phyloP scores from a whole-genome alignment of 768 basidiomycete species.

The Punctularia strigosozonata region DNA sequence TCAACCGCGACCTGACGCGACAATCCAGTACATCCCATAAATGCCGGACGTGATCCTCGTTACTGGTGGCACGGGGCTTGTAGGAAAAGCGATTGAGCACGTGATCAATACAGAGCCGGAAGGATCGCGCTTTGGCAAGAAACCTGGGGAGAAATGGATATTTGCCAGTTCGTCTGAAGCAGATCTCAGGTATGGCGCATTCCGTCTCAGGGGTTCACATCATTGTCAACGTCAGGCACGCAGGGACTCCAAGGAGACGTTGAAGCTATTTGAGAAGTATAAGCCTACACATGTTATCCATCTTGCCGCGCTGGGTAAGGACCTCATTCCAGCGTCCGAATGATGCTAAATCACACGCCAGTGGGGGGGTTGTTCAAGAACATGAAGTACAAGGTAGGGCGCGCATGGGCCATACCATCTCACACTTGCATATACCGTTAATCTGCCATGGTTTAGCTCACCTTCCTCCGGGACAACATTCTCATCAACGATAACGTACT shows the following conservation, averaged over 20 bases:
- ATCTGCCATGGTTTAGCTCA: conserved; percentile 35
- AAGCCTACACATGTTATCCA: conserved; percentile 96
- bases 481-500: conserved; percentile 94
- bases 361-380: conserved; percentile 95
- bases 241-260: conserved; percentile 63
- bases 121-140: conserved; percentile 70
- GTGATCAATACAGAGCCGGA: conserved; percentile 69
- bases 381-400: conserved; percentile 79
- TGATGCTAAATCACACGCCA: conserved; percentile 16
- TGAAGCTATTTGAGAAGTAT: conserved; percentile 76
- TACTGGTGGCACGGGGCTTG: conserved; percentile 79
- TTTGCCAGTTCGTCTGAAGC: conserved; percentile 72
- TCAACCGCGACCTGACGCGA: too few species aligned
- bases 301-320: conserved; percentile 82
- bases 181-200: conserved; percentile 56
- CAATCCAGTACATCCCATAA: too few species aligned
- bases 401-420: neutral
- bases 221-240: conserved; percentile 4
- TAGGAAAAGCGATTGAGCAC: conserved; percentile 75
- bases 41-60: conserved; percentile 46
- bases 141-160: conserved; percentile 72
- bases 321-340: neutral
- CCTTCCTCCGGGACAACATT: conserved; percentile 90
- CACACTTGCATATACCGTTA: neutral
- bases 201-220: neutral